Evolutionary conservation across 1,284 basidiomycete genomes (phyloP), one percentile per base, ranked within the genome.

Genomic region (Cystobasidium slooffiae): DNA sequence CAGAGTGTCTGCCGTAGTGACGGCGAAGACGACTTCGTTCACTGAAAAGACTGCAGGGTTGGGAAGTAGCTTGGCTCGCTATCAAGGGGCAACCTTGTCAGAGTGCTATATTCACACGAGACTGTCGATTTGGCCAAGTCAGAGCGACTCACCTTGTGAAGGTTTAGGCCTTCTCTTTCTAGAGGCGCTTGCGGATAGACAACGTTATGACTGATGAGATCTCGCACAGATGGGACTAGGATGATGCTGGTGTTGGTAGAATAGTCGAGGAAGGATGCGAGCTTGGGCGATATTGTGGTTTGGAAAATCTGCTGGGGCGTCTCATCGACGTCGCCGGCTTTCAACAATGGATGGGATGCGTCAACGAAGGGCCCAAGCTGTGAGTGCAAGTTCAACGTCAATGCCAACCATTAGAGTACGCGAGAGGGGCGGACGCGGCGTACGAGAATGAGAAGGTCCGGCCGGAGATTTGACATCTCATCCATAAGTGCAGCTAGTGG

Each of bases 281-380:
- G 82, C 4, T 87, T 87, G 20, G 85, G 81, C 0, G 87, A 81
- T 78, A 99, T 88, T 69, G 89, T 85, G 1, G 85, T 82, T 24
- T 86, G 83, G 83, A 98, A 98, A 44, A 97, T 83, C 14, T 88
- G 87, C 0, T 82, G 78, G 0, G 93, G 91, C 3, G 88, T 84
- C 65, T 86, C 83, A 69, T 90, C 88, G 37, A 90, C 81, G 55
- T 92, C 89, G 1, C 94, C 93, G 1, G 84, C 81, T 80, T 88
- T 88, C 75, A 98, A 87, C 53, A 86, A 83, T 0, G 91, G 87
- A 82, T 98, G 94, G 14, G 85, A 81, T 0, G 86, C 82, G 77
- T 96, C 92, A 47, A 98, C 83, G 80, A 98, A 98, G 0, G 96
- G 96, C 0, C 96, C 96, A 14, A 92, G 83, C 94, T 95, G 79